These are phyloP conservation scores for Pseudogymnoascus verrucosus DNA, from an alignment of 2,329 filamentous ascomycete species.

Conservation along the genomic window DNA sequence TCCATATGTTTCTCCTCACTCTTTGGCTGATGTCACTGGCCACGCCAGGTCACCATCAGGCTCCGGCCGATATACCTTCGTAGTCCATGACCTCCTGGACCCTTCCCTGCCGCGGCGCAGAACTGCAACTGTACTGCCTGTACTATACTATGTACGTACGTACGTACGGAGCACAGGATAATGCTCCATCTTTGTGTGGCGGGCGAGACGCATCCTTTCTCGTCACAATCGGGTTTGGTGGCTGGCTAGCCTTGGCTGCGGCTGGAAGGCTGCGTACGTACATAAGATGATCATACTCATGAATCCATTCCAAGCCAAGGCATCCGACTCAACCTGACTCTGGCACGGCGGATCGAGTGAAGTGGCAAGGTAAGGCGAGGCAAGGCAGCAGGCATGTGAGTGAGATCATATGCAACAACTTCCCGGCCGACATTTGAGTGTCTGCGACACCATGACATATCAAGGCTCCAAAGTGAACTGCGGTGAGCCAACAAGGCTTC, in stretches of 20 bases:
- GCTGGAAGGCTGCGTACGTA: constrained; percentile 6
- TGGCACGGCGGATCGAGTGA: not conserved
- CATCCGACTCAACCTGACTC: constrained; percentile 6
- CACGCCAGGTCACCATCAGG: not conserved
- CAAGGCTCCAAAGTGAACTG: not conserved
- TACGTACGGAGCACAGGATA: constrained; percentile 1
- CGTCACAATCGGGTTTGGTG: constrained; percentile 8
- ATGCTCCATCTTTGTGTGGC: constrained; percentile 7
- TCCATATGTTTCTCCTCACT: constrained; percentile 5
- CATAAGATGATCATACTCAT: constrained; percentile 5
- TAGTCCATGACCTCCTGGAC: not conserved
- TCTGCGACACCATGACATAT: constrained; percentile 7
- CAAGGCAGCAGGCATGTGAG: constrained; percentile 5
- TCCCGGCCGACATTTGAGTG: not conserved
- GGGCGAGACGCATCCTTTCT: constrained; percentile 6
- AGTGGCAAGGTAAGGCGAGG: constrained; percentile 4
- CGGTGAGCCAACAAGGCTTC: constrained; percentile 6
- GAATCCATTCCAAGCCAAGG: constrained; percentile 4
- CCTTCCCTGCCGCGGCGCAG: not conserved
- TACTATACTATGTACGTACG: not conserved
- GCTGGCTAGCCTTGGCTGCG: constrained; percentile 2
- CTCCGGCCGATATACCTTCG: not conserved
- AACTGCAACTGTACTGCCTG: not conserved
- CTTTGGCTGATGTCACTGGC: constrained; percentile 5
- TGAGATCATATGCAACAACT: constrained; percentile 2